Evolutionary conservation across 179 eudicot species (phyloP).

Genomic region (Beta corolliflora): DNA sequence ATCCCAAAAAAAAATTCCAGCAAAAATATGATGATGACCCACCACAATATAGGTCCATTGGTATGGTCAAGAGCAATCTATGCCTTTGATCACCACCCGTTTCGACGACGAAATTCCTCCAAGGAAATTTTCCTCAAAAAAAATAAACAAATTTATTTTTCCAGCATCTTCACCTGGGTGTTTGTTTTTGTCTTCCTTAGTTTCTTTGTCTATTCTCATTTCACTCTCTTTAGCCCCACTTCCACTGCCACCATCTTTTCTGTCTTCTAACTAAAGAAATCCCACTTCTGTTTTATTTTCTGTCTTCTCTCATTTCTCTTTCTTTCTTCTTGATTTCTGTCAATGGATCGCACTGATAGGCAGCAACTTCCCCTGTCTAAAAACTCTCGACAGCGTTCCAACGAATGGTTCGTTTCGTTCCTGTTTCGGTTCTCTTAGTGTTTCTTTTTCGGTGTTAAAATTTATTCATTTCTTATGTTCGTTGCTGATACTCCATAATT

Average conservation of each 20-base stretch:
- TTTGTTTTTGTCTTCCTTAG: constrained; percentile 46
- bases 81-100: constrained; percentile 50
- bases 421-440: background rate
- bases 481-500: background rate
- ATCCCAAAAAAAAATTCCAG: background rate
- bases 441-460: background rate
- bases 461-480: too few species aligned
- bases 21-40: constrained; percentile 41
- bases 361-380: constrained; percentile 59
- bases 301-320: constrained; percentile 20
- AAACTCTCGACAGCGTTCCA: constrained; percentile 56
- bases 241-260: constrained; percentile 29
- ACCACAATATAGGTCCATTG: constrained; percentile 35
- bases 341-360: constrained; percentile 60
- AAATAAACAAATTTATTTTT: background rate
- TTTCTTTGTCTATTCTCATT: constrained; percentile 20
- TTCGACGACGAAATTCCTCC: constrained; percentile 47
- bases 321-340: constrained; percentile 10
- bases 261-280: constrained; percentile 29
- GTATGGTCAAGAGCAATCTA: constrained; percentile 18
- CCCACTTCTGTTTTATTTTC: constrained; percentile 10
- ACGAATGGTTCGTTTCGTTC: constrained; percentile 66
- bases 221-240: constrained; percentile 41
- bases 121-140: constrained; percentile 12
- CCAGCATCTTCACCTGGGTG: constrained; percentile 42